phyloP scores from a whole-genome alignment of 2,329 filamentous ascomycete genomes.

The Ustulina deusta region DNA sequence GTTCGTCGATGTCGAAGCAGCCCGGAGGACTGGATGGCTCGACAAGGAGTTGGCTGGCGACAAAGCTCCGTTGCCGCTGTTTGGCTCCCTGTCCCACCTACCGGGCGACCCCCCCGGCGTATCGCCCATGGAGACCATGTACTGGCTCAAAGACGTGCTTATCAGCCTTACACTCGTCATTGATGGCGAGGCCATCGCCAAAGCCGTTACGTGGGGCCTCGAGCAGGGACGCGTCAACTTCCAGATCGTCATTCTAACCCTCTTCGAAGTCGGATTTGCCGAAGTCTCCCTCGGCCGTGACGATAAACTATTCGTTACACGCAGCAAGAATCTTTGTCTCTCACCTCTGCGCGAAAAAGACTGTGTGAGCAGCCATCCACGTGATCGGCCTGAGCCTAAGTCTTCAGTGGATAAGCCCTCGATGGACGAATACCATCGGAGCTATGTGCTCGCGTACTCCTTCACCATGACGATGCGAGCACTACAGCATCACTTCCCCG shows the following conservation, averaged over 20 bases:
- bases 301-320: constrained; percentile 29
- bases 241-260: constrained; percentile 39
- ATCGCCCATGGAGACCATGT: constrained; percentile 22
- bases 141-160: constrained; percentile 28
- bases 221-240: constrained; percentile 38
- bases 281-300: constrained; percentile 35
- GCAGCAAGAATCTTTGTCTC: constrained; percentile 32
- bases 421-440: no score
- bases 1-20: no score
- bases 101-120: constrained; percentile 20
- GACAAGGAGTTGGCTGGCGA: not conserved
- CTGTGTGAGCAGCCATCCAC: constrained; percentile 15
- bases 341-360: constrained; percentile 34
- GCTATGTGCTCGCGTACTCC: no score
- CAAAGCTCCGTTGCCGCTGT: constrained; percentile 17
- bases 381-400: not conserved
- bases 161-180: constrained; percentile 24
- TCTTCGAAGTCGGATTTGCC: constrained; percentile 42
- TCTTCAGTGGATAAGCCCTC: not conserved
- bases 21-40: not conserved
- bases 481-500: constrained; percentile 34
- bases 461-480: constrained; percentile 10
- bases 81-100: constrained; percentile 25
- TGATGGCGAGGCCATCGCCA: constrained; percentile 36
- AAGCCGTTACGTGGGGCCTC: constrained; percentile 39